These are phyloP conservation scores for Mycena galericulata DNA, from an alignment of 768 basidiomycete species.

Conservation along the genomic window DNA sequence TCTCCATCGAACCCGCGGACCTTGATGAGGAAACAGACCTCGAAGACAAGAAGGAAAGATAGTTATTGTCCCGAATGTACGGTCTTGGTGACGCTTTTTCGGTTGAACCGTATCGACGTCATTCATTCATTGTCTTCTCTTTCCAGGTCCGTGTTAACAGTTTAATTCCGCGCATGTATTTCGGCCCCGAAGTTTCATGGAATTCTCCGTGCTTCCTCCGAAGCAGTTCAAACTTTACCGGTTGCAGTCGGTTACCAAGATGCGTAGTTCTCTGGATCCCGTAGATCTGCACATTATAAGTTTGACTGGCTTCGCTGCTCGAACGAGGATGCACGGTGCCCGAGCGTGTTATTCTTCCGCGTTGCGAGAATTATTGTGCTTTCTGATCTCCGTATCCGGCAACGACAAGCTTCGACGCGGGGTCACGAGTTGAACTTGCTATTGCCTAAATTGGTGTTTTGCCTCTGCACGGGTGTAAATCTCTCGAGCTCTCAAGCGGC, in stretches of 20 bases:
- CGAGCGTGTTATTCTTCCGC: neutral
- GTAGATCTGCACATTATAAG: conserved; percentile 18
- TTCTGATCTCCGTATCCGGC: conserved; percentile 19
- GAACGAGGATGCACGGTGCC: too few relatives aligned
- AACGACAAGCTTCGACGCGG: conserved; percentile 5
- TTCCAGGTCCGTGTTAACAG: conserved; percentile 4
- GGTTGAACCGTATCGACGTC: too few relatives aligned
- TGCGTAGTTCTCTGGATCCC: conserved; percentile 15
- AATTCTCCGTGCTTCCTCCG: conserved; percentile 30
- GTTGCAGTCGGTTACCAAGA: neutral
- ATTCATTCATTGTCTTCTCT: conserved; percentile 14
- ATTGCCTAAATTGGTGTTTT: neutral
- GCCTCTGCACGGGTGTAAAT: conserved; percentile 9
- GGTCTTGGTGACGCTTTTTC: too few relatives aligned
- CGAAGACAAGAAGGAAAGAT: conserved; percentile 27
- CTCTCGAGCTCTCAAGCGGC: neutral
- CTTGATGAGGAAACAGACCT: neutral
- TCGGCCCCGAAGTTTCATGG: conserved; percentile 25
- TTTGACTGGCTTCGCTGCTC: too few relatives aligned
- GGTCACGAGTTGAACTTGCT: conserved; percentile 1
- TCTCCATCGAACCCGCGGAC: conserved; percentile 22
- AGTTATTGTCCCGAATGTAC: neutral
- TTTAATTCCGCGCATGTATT: conserved; percentile 13
- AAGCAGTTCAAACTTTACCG: conserved; percentile 5
- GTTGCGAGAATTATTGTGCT: neutral